Conservation (phyloP, 352 stramenopile genomes). For the Globisporangium paddicum region DNA sequence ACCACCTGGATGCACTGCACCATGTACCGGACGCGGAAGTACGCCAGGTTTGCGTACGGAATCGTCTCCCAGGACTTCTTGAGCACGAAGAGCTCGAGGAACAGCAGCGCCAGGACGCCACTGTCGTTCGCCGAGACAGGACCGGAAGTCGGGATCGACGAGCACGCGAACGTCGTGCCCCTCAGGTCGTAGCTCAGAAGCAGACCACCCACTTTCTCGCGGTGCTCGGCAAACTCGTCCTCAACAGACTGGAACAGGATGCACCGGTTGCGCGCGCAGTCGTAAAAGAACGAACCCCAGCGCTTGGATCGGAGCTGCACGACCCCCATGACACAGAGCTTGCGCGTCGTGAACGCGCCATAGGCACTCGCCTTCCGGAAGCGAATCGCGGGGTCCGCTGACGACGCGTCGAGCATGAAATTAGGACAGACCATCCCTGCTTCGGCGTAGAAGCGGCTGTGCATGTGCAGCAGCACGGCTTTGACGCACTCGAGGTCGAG, state of each 20-base stretch:
- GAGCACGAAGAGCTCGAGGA: conserved; percentile 4
- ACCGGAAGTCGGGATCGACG: neutral
- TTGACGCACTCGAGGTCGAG: conserved; percentile 5
- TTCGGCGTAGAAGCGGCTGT: conserved; percentile 3
- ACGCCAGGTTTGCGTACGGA: neutral
- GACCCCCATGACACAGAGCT: neutral
- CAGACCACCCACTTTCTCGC: neutral
- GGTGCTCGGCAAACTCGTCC: neutral
- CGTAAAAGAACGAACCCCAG: neutral
- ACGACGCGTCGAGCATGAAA: neutral
- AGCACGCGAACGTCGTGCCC: neutral
- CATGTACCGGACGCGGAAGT: conserved; percentile 3
- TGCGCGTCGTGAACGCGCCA: conserved; percentile 1
- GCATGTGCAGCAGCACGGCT: conserved; percentile 3
- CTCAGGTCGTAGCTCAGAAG: neutral
- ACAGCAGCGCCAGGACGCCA: conserved; percentile 4
- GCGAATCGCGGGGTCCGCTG: neutral
- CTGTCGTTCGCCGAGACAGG: neutral
- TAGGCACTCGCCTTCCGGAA: conserved; percentile 1
- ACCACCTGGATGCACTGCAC: conserved; percentile 5
- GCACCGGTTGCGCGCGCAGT: neutral
- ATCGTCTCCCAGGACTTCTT: neutral
- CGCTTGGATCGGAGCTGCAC: conserved; percentile 2
- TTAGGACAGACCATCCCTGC: neutral
- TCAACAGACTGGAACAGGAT: conserved; percentile 1